phyloP scores from a whole-genome alignment of 139 green algal species.

The Chlorella sp. region DNA sequence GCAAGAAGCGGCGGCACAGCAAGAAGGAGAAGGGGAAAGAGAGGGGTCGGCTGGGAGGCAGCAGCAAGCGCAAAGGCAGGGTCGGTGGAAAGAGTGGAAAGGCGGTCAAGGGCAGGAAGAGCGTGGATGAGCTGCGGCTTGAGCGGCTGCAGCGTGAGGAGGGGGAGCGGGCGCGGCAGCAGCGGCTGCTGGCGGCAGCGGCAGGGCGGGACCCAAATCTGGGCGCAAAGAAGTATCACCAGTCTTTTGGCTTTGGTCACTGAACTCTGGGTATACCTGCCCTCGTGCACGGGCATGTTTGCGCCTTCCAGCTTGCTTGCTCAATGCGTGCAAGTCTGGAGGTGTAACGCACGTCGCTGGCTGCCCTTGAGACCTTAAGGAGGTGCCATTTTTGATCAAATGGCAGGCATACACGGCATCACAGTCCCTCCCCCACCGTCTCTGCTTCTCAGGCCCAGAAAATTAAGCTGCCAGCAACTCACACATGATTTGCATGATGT shows the following conservation, averaged over 20 bases:
- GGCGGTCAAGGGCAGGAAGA: background rate
- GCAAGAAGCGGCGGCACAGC: constrained; percentile 15
- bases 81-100: background rate
- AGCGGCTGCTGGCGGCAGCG: constrained; percentile 19
- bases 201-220: background rate
- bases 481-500: no score
- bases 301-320: background rate
- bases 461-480: no score
- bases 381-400: no score
- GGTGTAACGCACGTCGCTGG: no score
- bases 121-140: constrained; percentile 55
- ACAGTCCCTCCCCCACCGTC: no score
- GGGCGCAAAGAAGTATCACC: constrained; percentile 17
- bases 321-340: background rate
- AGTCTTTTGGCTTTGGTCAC: constrained; percentile 22
- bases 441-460: no score
- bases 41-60: background rate
- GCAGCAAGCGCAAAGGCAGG: background rate
- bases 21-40: constrained; percentile 29
- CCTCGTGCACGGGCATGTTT: background rate
- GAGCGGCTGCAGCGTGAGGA: constrained; percentile 67
- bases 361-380: no score
- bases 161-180: constrained; percentile 46
- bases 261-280: no score
- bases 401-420: no score